Conservation (phyloP, 2,329 filamentous ascomycete species). For the Aspergillus brunneoviolaceus region DNA sequence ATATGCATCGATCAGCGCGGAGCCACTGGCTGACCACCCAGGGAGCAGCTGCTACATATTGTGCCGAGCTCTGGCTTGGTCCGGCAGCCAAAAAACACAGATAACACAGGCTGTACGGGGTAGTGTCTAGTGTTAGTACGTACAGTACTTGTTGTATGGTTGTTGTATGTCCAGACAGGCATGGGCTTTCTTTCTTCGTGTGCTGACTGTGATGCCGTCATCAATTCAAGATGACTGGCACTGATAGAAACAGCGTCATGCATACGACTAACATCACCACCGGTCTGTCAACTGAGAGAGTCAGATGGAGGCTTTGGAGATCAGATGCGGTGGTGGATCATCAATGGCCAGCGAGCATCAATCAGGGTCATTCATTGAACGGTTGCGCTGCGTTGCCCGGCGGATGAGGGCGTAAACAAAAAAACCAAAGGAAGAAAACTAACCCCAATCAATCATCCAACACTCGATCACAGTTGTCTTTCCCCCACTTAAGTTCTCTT, state of each 20-base stretch:
- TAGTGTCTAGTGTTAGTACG: too few relatives aligned
- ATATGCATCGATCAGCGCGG: too few relatives aligned
- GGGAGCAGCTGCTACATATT: too few relatives aligned
- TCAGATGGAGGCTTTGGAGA: background rate
- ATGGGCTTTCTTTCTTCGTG: too few relatives aligned
- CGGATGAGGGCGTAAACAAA: conserved; percentile 9
- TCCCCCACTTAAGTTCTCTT: background rate
- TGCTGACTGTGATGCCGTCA: too few relatives aligned
- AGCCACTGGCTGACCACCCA: too few relatives aligned
- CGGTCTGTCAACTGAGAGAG: background rate
- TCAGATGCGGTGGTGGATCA: conserved; percentile 1
- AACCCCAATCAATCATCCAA: background rate
- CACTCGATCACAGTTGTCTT: background rate
- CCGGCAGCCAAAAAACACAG: too few relatives aligned
- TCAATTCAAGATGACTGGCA: background rate
- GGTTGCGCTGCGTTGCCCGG: conserved; percentile 9
- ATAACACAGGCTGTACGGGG: too few relatives aligned
- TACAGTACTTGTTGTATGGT: too few relatives aligned
- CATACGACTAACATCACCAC: background rate
- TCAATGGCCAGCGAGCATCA: background rate
- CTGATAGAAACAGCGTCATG: background rate
- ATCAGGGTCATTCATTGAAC: background rate
- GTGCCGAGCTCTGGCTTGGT: too few relatives aligned
- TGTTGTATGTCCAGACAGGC: too few relatives aligned
- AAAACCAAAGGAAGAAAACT: background rate